A percentile compares a stretch with the other conserved stretches of the same genome.
These are phyloP conservation scores for Xanthoconium stramineum DNA, from an alignment of 768 basidiomycete species.

Conservation along the genomic window DNA sequence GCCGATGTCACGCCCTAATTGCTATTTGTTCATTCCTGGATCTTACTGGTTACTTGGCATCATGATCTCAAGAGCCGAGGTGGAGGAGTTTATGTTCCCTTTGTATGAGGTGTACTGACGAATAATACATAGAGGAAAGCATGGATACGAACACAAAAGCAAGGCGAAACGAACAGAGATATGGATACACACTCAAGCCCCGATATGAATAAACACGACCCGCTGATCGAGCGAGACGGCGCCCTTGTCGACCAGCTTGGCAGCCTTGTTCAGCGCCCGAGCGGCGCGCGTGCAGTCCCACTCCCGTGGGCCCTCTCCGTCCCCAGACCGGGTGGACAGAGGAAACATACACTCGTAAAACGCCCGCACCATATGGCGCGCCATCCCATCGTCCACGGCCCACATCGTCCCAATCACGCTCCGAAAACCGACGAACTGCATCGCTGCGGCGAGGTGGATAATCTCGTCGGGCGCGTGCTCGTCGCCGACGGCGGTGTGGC, in stretches of 20 bases:
- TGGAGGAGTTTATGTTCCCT: too few relatives aligned
- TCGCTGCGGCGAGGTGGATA: slow-evolving; percentile 34
- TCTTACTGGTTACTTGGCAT: too few relatives aligned
- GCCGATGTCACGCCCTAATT: too few relatives aligned
- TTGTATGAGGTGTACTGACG: too few relatives aligned
- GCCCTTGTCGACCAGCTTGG: slow-evolving; percentile 19
- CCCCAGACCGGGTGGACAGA: too few relatives aligned
- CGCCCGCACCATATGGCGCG: slow-evolving; percentile 14
- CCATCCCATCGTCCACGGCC: slow-evolving; percentile 29
- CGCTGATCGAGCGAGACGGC: slow-evolving; percentile 24
- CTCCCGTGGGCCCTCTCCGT: background rate
- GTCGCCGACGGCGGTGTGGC: slow-evolving; percentile 29
- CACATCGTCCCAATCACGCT: slow-evolving; percentile 37
- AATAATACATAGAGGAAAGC: too few relatives aligned
- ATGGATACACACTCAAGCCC: background rate
- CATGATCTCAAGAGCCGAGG: too few relatives aligned
- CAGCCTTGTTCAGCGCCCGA: slow-evolving; percentile 17
- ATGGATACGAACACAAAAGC: too few relatives aligned
- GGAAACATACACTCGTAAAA: slow-evolving; percentile 23
- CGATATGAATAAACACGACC: slow-evolving; percentile 28
- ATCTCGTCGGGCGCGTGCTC: slow-evolving; percentile 29
- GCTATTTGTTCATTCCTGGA: too few relatives aligned
- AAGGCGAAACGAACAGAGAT: too few relatives aligned
- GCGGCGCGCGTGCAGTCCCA: slow-evolving; percentile 19
- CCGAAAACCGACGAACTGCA: slow-evolving; percentile 35